Base-by-base conservation (phyloP, 2,329 filamentous ascomycete species). In the Fusarium sp. region DNA sequence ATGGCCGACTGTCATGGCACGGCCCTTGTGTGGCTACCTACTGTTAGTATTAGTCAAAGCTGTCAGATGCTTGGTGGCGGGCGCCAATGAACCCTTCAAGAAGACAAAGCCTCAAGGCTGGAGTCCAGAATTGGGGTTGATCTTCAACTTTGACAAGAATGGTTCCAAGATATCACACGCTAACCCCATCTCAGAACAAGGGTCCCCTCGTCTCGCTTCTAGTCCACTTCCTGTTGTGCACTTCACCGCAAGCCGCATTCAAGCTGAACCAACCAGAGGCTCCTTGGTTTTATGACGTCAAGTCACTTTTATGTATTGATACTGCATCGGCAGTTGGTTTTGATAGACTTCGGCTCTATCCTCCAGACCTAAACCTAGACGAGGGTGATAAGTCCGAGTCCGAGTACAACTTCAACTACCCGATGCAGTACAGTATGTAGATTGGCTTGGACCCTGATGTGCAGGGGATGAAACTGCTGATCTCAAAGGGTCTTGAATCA, bases 111-210 rank as follows among this genome's bases (percentile, higher is more conserved):
- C 59, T 48, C 49, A 25, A 71, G 60, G 45, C 49, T 60, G 52
- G 55, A 61, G 52, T 58, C 63, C 60, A 37, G 47, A 70, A 69
- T 44, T 68, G 64, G 71, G 47, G 52, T 62, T 71, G 67, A 73
- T 75, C 69, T 72, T 75, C 73, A 60, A 59, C 62, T 61, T 41
- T 24, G 48, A 61, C 63, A 55, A 61, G 45, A 68, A 62, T 56
- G 46, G 47, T 74, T 73, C 66, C 68, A 73, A 74, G 65, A 54
- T 54, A 62, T 74, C 44, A 65, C 69, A 27, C 69, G 54, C 73
- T 75, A 75, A 57, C 55, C 40, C 65, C 66, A 37, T 55, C 52
- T 44, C 25, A 48, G 46, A 64, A 51, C 67, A 68, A 60, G 65
- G 64, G 64, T 57, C 40, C 62, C 63, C 55, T 65, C 67, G 47